Conservation (phyloP, 73 alveolate species). For the Stentor coeruleus region DNA sequence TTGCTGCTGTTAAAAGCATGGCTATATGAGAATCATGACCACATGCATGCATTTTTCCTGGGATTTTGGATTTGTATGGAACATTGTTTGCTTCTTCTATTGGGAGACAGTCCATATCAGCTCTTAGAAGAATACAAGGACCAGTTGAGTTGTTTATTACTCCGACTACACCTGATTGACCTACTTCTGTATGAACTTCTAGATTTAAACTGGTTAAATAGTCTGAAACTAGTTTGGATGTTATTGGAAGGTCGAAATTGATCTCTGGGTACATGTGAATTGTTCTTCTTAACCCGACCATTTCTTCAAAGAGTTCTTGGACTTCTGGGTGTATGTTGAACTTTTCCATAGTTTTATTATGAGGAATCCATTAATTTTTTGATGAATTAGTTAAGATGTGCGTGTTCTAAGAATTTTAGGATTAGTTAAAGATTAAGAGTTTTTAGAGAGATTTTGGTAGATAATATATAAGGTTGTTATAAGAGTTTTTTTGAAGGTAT, state of each 20-base stretch:
- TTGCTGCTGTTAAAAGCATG: conserved; percentile 36
- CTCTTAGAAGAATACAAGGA: conserved; percentile 47
- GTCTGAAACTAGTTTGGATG: conserved; percentile 11
- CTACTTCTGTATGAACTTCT: conserved; percentile 29
- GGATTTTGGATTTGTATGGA: conserved; percentile 10
- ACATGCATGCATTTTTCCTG: conserved; percentile 44
- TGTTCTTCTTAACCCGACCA: conserved; percentile 28
- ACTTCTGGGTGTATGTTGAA: conserved; percentile 30
- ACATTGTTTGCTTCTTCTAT: conserved; percentile 25
- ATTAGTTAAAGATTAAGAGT: not conserved
- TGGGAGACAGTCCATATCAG: conserved; percentile 45
- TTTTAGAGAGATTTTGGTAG: not conserved
- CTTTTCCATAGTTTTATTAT: too few relatives aligned
- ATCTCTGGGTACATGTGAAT: conserved; percentile 31
- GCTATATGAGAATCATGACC: conserved; percentile 54
- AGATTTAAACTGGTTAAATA: not conserved
- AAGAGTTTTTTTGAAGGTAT: not conserved
- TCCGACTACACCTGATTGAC: conserved; percentile 32
- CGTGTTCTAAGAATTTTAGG: too few relatives aligned
- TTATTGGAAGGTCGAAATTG: conserved; percentile 25
- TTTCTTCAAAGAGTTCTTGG: conserved; percentile 21
- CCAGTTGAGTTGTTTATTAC: conserved; percentile 37
- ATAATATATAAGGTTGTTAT: too few relatives aligned
- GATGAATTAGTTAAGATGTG: too few relatives aligned
- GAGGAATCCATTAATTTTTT: too few relatives aligned